Evolutionary conservation across 495 filamentous ascomycete genomes (phyloP).

Genomic region (Pyronema domesticum): DNA sequence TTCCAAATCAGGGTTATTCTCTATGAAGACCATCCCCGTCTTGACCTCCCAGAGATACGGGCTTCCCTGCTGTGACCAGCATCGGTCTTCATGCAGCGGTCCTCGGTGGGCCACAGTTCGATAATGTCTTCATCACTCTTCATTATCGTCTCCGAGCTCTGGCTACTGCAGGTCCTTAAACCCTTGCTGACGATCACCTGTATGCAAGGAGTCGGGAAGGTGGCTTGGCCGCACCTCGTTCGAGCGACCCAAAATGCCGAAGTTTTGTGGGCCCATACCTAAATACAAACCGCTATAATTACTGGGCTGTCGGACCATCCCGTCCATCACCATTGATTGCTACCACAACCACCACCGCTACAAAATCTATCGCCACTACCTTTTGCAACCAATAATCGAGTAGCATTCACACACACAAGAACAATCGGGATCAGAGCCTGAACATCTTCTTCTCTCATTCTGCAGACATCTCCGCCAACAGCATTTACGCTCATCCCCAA

Average conservation of each 20-base stretch:
- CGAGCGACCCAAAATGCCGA: constrained; percentile 19
- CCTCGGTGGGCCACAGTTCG: neutral
- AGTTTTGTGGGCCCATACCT: constrained; percentile 7
- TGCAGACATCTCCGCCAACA: neutral
- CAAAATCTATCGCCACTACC: neutral
- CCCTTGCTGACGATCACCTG: constrained; percentile 12
- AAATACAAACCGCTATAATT: constrained; percentile 20
- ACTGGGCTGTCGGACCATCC: constrained; percentile 4
- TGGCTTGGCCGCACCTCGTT: constrained; percentile 11
- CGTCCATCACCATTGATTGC: neutral
- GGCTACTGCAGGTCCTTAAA: constrained; percentile 16
- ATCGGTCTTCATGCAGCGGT: neutral
- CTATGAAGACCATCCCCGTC: neutral
- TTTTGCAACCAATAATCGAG: neutral
- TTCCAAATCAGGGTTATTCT: constrained; percentile 1
- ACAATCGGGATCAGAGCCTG: no score
- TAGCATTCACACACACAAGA: neutral
- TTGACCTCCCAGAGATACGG: neutral
- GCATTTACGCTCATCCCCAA: neutral
- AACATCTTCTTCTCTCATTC: neutral
- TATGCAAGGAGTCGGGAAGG: constrained; percentile 22
- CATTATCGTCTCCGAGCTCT: neutral
- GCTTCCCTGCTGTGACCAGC: neutral
- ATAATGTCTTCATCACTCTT: neutral
- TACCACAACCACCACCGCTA: neutral